Evolutionary conservation across 164 flowering plant species (phyloP).

Genomic region (Stephania yunnanensis): DNA sequence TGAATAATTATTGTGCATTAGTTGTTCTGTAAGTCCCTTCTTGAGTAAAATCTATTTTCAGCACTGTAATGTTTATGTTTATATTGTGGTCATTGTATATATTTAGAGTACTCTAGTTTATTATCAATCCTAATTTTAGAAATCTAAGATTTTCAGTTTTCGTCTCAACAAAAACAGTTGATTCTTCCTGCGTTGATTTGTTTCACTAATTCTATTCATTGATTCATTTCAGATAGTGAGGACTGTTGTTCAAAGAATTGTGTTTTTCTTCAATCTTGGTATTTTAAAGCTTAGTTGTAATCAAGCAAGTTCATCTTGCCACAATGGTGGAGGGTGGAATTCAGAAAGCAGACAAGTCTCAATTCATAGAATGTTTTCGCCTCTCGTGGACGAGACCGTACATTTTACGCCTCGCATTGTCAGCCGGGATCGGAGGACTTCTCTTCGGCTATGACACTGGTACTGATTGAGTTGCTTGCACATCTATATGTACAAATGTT

Average conservation of each 20-base stretch:
- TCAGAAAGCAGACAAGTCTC: slow-evolving; percentile 34
- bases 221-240: background rate
- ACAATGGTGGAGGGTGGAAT: slow-evolving; percentile 50
- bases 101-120: background rate
- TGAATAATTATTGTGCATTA: background rate
- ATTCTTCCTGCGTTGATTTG: background rate
- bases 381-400: slow-evolving; percentile 56
- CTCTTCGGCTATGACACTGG: slow-evolving; percentile 96
- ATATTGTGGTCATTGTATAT: background rate
- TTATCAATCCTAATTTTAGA: background rate
- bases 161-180: background rate
- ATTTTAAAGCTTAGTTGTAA: background rate
- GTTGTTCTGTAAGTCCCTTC: background rate
- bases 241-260: background rate
- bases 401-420: slow-evolving; percentile 61
- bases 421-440: slow-evolving; percentile 95
- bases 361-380: slow-evolving; percentile 56
- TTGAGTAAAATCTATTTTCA: background rate
- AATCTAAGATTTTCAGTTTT: background rate
- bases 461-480: slow-evolving; percentile 24
- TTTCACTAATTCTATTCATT: background rate
- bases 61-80: background rate
- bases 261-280: background rate
- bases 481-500: no score
- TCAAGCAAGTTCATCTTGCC: background rate